Conservation (phyloP, 176 grass and related monocot species). For the Areca catechu region DNA sequence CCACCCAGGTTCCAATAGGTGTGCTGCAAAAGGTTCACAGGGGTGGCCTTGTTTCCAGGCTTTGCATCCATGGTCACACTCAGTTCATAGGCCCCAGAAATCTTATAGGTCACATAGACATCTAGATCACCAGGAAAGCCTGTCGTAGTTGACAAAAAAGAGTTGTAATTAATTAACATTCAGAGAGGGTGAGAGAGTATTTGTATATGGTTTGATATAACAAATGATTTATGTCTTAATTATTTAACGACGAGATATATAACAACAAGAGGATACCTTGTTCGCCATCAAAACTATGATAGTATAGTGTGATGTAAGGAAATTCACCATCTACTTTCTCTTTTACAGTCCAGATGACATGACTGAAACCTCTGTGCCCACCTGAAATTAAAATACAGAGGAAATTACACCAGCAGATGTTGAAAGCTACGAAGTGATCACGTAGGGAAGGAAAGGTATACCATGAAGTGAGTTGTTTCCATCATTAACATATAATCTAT, state of each 20-base stretch:
- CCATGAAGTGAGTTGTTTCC: slow-evolving; percentile 42
- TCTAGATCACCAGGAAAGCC: slow-evolving; percentile 73
- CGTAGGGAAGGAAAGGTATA: too few species aligned
- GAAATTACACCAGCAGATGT: not conserved
- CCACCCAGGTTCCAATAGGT: slow-evolving; percentile 78
- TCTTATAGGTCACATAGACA: slow-evolving; percentile 63
- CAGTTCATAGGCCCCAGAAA: slow-evolving; percentile 38
- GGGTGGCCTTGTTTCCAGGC: slow-evolving; percentile 51
- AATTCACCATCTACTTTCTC: slow-evolving; percentile 38
- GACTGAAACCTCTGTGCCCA: slow-evolving; percentile 58
- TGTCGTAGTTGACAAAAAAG: slow-evolving; percentile 18
- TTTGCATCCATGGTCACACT: slow-evolving; percentile 45
- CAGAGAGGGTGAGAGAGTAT: too few species aligned
- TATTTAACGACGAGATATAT: too few species aligned
- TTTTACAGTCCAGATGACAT: slow-evolving; percentile 61
- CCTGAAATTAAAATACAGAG: slow-evolving; percentile 4
- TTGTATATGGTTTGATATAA: too few species aligned
- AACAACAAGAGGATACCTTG: slow-evolving; percentile 22
- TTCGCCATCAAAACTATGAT: slow-evolving; percentile 74
- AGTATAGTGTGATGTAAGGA: slow-evolving; percentile 55
- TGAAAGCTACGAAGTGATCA: not conserved
- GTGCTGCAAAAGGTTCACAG: slow-evolving; percentile 68
- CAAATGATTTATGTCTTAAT: too few species aligned
- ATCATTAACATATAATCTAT: slow-evolving; percentile 44
- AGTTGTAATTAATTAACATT: too few species aligned